Base-by-base conservation (phyloP, 441 rosid species). In the Brassica hybrid region DNA sequence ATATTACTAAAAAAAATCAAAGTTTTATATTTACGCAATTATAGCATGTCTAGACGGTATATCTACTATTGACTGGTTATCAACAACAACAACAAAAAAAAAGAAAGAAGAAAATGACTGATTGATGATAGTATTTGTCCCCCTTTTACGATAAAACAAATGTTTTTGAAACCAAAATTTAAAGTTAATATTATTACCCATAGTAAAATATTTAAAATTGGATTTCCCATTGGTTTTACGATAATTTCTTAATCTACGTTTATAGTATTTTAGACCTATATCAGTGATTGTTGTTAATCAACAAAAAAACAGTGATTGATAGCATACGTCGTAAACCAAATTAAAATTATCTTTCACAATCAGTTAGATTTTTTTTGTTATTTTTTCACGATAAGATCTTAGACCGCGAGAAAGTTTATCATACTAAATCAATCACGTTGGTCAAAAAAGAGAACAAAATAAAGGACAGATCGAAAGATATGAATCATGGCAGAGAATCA, bases 401-500 rank as follows among this genome's bases (percentile, higher is more conserved):
- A 12, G 67, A 27, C 67, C 57, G 63, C 60, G 68, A 41, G 63
- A 66, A 66, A 48, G 63, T 48, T 68, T 73, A 78, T 73, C 60
- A 70, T 78, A 78, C 71, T 60, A 78, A 78, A 67, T 69, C 60
- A 73, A 61, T 72, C 70, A 67, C 60, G 38, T 73, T 65, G 52
- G 17, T 78, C 69, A 50, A 60, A 45, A 19, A 30, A 21, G 43
- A 27, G 36, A 59, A 52, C 57, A 16, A 4, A 63, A 61, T 48
- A 36, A 52, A 9, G 19, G 66, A 56, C 68, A 65, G 66, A 77
- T 64, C 76, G 36, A 77, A 48, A 71, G 63, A 77, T 59, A 45
- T 77, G 81, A 72, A 78, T 72, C 62, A 72, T 67, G 81, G 65
- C 70, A 60, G 73, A 78, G 73, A 72, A 78, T 72, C 81, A 19